Conservation (phyloP, 257 asterid genomes). For the Verbena officinalis region DNA sequence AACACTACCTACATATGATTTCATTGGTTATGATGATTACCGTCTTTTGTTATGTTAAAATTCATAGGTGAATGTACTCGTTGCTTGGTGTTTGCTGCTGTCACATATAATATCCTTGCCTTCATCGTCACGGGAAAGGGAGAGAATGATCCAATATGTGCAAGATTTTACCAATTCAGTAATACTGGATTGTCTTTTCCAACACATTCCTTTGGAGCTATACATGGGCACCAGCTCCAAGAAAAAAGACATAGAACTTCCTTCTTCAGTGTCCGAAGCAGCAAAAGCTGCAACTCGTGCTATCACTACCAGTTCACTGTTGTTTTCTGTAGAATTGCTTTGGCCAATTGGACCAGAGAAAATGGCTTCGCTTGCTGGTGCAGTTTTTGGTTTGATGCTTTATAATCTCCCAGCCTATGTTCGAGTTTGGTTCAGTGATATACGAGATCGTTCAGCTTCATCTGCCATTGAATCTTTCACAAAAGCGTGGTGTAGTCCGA, state of each 20-base stretch:
- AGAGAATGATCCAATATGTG: conserved; percentile 78
- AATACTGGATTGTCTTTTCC: conserved; percentile 86
- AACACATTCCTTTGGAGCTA: conserved; percentile 77
- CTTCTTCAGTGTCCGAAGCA: conserved; percentile 66
- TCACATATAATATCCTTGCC: conserved; percentile 79
- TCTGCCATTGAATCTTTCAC: conserved; percentile 88
- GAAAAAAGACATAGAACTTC: conserved; percentile 70
- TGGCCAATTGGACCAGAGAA: conserved; percentile 82
- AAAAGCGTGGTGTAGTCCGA: conserved; percentile 95
- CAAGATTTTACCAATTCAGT: conserved; percentile 72
- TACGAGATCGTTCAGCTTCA: conserved; percentile 86
- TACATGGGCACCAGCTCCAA: conserved; percentile 56
- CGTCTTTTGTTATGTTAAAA: conserved; percentile 26
- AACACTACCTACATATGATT: neutral
- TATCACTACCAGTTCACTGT: conserved; percentile 60
- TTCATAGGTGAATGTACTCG: conserved; percentile 69
- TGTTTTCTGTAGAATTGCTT: conserved; percentile 66
- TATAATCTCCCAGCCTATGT: conserved; percentile 96
- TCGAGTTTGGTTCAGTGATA: conserved; percentile 86
- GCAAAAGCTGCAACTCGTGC: conserved; percentile 78
- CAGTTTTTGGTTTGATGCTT: conserved; percentile 87
- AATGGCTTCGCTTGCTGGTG: conserved; percentile 87
- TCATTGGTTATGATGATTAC: conserved; percentile 20
- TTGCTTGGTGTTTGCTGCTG: conserved; percentile 91
- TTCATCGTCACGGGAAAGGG: conserved; percentile 75